phyloP scores from a whole-genome alignment of 2,329 filamentous ascomycete genomes.

The Penicillium thymicola region DNA sequence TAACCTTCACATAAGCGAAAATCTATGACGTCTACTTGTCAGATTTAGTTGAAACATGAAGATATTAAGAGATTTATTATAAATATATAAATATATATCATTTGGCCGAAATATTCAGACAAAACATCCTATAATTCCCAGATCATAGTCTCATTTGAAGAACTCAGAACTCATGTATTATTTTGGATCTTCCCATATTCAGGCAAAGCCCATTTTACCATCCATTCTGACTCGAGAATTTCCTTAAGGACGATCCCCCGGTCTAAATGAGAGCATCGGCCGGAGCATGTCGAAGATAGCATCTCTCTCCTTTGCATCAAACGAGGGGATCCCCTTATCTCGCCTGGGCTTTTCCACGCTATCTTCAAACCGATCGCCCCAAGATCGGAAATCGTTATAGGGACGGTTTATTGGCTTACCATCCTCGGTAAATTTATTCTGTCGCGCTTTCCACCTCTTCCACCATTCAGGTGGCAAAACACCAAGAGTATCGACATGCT shows the following conservation, averaged over 20 bases:
- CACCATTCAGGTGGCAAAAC: not conserved
- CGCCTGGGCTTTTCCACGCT: slow-evolving; percentile 19
- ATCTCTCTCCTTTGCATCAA: slow-evolving; percentile 16
- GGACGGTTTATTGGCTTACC: slow-evolving; percentile 17
- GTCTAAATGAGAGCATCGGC: slow-evolving; percentile 22
- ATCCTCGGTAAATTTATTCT: not conserved
- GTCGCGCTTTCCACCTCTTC: not conserved
- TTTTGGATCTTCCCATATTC: slow-evolving; percentile 11
- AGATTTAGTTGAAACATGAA: not conserved
- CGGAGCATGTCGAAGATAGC: slow-evolving; percentile 23
- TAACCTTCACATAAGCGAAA: not conserved
- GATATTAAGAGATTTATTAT: not conserved
- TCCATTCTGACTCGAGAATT: slow-evolving; percentile 25
- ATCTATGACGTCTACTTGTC: too few species aligned
- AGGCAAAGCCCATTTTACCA: slow-evolving; percentile 24
- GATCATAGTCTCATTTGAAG: not conserved
- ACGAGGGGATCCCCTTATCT: not conserved
- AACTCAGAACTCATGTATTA: not conserved
- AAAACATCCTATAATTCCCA: not conserved
- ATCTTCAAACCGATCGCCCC: slow-evolving; percentile 4
- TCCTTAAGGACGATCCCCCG: slow-evolving; percentile 14
- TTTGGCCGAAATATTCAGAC: too few species aligned
- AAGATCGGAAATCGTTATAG: slow-evolving; percentile 16
- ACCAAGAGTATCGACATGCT: not conserved
- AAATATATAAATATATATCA: not conserved